Conservation (phyloP, 139 green algal genomes). For the Coelastrella sp. region DNA sequence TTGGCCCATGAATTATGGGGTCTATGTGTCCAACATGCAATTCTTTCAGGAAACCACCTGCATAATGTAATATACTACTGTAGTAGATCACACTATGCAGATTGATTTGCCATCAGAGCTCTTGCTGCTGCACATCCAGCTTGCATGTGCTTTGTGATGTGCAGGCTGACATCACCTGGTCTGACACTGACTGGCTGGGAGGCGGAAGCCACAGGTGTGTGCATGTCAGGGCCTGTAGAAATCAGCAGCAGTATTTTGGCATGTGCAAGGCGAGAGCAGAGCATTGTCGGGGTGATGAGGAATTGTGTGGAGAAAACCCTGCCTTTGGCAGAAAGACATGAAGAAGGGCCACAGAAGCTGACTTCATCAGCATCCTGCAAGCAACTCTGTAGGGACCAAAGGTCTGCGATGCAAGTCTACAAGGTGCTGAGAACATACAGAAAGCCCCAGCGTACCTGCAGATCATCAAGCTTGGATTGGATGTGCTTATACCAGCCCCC, state of each 20-base stretch:
- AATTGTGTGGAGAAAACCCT: too few relatives aligned
- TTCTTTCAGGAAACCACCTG: too few relatives aligned
- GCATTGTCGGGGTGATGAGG: too few relatives aligned
- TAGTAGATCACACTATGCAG: too few relatives aligned
- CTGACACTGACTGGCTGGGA: constrained; percentile 79
- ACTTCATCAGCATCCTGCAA: not conserved
- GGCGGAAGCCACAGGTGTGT: constrained; percentile 91
- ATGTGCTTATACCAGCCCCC: constrained; percentile 67
- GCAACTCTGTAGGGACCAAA: not conserved
- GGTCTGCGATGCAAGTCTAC: too few relatives aligned
- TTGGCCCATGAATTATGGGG: too few relatives aligned
- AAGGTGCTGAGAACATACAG: too few relatives aligned
- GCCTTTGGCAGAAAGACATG: too few relatives aligned
- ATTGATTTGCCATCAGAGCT: not conserved
- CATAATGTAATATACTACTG: too few relatives aligned
- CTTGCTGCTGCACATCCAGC: not conserved
- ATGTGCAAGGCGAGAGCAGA: too few relatives aligned
- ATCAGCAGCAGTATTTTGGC: not conserved
- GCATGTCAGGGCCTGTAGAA: constrained; percentile 52
- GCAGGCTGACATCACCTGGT: constrained; percentile 52
- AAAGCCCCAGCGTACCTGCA: constrained; percentile 54
- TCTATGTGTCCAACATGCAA: too few relatives aligned
- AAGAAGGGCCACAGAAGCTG: not conserved
- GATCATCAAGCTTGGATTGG: constrained; percentile 60
- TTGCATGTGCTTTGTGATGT: not conserved